These are phyloP conservation scores for Barnettozyma salicaria DNA, from an alignment of 805 yeast genomes.

Conservation along the genomic window DNA sequence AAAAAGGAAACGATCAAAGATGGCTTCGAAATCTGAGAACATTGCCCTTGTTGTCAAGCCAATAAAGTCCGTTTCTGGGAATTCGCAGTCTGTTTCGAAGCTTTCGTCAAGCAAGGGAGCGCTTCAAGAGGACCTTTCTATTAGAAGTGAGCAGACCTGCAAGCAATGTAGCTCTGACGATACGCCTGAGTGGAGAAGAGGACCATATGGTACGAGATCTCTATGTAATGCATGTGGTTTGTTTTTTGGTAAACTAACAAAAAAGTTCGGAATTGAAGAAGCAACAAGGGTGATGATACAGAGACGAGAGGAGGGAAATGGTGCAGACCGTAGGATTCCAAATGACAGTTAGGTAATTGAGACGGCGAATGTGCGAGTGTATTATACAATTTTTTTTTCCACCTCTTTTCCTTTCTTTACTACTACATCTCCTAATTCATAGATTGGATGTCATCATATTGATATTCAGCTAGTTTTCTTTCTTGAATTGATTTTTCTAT, in stretches of 20 bases:
- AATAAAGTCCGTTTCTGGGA: slow-evolving; percentile 17
- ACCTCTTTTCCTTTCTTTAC: too few relatives aligned
- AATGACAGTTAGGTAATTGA: slow-evolving; percentile 6
- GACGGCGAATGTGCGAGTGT: too few relatives aligned
- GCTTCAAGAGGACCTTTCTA: slow-evolving; percentile 17
- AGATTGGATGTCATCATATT: neutral
- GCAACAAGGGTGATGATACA: slow-evolving; percentile 22
- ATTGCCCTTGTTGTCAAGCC: slow-evolving; percentile 20
- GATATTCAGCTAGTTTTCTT: neutral
- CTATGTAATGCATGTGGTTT: slow-evolving; percentile 92
- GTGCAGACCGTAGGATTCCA: slow-evolving; percentile 27
- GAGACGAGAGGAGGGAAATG: slow-evolving; percentile 22
- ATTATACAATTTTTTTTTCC: too few relatives aligned
- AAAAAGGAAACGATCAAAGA: slow-evolving; percentile 1
- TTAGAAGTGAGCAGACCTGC: slow-evolving; percentile 31
- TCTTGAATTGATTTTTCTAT: slow-evolving; percentile 1
- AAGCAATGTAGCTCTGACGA: slow-evolving; percentile 66
- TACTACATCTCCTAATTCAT: neutral
- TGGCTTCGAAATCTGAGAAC: slow-evolving; percentile 5
- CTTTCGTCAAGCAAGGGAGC: slow-evolving; percentile 7
- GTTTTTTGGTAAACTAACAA: slow-evolving; percentile 56
- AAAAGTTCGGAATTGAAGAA: slow-evolving; percentile 37
- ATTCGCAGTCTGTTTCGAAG: too few relatives aligned
- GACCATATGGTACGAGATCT: slow-evolving; percentile 77
- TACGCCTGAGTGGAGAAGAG: slow-evolving; percentile 93